Base-by-base conservation (phyloP, 116 monocot species). In the Thalassia testudinum region DNA sequence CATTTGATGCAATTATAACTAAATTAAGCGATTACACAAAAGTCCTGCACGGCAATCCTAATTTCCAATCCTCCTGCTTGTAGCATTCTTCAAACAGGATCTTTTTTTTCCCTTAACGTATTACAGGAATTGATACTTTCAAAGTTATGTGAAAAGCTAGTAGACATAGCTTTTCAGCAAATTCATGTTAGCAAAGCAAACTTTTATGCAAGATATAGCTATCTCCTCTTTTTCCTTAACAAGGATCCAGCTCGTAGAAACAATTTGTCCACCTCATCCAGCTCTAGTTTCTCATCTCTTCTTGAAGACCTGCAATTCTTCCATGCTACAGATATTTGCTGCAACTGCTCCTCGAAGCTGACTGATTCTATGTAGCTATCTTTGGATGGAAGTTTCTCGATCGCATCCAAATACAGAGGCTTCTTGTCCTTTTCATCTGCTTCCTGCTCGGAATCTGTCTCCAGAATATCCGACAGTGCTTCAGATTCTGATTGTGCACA, bases 391-490 rank as follows among this genome's bases (percentile, higher is more conserved):
- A 87, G 71, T 51, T 42, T 78, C 24, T 95, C 84, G 21, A 95
- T 22, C 47, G 47, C 51, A 61, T 84, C 74, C 49, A 95, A 63
- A 72, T 81, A 95, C 13, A 88, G 71, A 54, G 81, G 82, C 7
- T 45, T 62, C 29, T 73, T 53, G 17, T 53, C 59, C 38, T 76
- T 62, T 12, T 60, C 78, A 47, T 72, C 47, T 14, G 4, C 29
- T 34, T 78, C 80, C 50, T 17, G 70, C 28, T 87, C 93, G 42
- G 78, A 81, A 52, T 82, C 92, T 20, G 87, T 81, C 60, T 84
- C 88, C 40, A 87, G 87, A 17, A 95, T 75, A 57, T 95, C 95
- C 0, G 95, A 95, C 18, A 95, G 70, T 62, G 67, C 70, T 70
- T 87, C 85, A 7, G 84, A 74, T 26, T 95, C 81, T 24, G 87